Evolutionary conservation across 495 filamentous ascomycete species (phyloP).

Genomic region (Aspergillus avenaceus): DNA sequence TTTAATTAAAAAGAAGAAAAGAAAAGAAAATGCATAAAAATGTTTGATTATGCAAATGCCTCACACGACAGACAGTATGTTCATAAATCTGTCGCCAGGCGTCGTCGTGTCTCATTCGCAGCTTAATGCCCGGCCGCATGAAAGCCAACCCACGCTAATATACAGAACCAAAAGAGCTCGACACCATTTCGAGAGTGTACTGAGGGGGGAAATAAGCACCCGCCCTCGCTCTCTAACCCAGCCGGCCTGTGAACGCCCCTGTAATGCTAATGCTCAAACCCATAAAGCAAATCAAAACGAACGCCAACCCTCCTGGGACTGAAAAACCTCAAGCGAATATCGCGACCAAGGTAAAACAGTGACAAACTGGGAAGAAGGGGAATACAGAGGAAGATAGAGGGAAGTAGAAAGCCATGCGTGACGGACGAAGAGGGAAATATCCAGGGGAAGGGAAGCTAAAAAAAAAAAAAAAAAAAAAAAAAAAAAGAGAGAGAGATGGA

Average conservation of each 20-base stretch:
- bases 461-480: too few relatives aligned
- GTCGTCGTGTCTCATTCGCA: conserved; percentile 15
- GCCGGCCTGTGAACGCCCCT: conserved; percentile 31
- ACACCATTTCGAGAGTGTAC: conserved; percentile 17
- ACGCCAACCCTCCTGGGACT: conserved; percentile 17
- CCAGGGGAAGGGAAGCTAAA: conserved; percentile 1
- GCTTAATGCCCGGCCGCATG: conserved; percentile 9
- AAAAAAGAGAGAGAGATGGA: neutral
- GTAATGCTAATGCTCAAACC: conserved; percentile 33
- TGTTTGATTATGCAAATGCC: conserved; percentile 14
- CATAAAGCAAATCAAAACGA: conserved; percentile 19
- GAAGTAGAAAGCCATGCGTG: neutral
- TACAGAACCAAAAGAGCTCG: conserved; percentile 34
- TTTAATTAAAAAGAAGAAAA: neutral
- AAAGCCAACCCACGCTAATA: conserved; percentile 35
- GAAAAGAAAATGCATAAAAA: conserved; percentile 9
- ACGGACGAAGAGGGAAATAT: conserved; percentile 3
- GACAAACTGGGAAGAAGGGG: conserved; percentile 2
- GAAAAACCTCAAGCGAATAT: neutral
- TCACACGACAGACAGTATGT: conserved; percentile 17
- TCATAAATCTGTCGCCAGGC: conserved; percentile 15
- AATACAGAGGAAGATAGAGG: neutral
- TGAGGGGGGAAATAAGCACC: conserved; percentile 27
- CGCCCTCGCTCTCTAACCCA: conserved; percentile 25
- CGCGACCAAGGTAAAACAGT: neutral